Conservation (phyloP, 2,329 filamentous ascomycete species). For the Cucurbitaria berberidis region DNA sequence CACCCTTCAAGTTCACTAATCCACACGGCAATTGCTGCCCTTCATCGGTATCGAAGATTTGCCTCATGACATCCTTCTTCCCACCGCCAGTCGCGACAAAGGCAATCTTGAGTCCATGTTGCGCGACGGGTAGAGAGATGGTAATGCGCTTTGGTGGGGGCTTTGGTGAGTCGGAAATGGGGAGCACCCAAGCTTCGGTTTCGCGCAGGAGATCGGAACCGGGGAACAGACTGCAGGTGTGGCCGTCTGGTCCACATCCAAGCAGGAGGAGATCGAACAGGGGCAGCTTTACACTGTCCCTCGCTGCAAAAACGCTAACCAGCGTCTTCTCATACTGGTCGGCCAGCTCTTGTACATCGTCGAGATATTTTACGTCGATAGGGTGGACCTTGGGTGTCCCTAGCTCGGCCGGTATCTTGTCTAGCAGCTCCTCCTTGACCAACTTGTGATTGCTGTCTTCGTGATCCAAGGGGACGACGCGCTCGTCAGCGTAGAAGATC, state of each 20-base stretch:
- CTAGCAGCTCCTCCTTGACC: constrained; percentile 83
- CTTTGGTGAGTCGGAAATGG: constrained; percentile 93
- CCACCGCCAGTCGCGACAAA: constrained; percentile 89
- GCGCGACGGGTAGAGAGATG: constrained; percentile 87
- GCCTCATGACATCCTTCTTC: constrained; percentile 91
- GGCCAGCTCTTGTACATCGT: constrained; percentile 88
- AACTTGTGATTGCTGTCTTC: constrained; percentile 93
- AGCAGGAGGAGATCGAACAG: constrained; percentile 94
- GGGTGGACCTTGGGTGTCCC: constrained; percentile 76
- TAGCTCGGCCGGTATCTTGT: constrained; percentile 77
- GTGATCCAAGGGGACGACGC: constrained; percentile 89
- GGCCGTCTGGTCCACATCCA: constrained; percentile 92
- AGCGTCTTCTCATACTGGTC: constrained; percentile 92
- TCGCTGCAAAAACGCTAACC: constrained; percentile 83
- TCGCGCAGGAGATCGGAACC: constrained; percentile 86
- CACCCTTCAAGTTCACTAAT: constrained; percentile 82
- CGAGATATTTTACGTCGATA: constrained; percentile 72
- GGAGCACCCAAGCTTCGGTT: constrained; percentile 86
- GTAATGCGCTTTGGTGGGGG: constrained; percentile 91
- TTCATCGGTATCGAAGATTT: constrained; percentile 83
- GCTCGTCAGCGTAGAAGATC: constrained; percentile 98
- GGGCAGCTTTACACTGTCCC: constrained; percentile 92
- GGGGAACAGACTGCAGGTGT: constrained; percentile 96
- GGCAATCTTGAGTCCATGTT: constrained; percentile 82
- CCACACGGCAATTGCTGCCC: constrained; percentile 79